Conservation (phyloP, 257 asterid species). For the Mentha longifolia region DNA sequence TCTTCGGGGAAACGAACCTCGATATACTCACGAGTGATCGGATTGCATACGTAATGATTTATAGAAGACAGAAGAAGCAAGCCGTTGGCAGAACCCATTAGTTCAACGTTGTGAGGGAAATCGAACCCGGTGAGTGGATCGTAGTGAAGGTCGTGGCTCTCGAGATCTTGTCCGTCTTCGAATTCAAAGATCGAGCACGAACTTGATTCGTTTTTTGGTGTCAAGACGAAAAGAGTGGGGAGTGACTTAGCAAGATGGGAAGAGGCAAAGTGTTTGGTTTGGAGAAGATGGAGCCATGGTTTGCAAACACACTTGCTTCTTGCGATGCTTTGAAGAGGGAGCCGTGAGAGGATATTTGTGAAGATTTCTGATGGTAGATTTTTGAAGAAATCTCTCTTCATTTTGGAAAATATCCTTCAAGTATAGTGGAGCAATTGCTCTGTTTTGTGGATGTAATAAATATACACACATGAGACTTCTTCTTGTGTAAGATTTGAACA, state of each 20-base stretch:
- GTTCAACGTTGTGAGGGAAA: background rate
- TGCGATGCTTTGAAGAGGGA: conserved; percentile 34
- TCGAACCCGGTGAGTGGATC: conserved; percentile 18
- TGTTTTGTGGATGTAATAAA: no score
- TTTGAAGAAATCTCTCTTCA: conserved; percentile 5
- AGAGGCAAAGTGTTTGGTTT: background rate
- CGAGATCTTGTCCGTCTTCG: background rate
- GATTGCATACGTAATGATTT: conserved; percentile 45
- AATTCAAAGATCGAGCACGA: background rate
- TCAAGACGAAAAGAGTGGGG: background rate
- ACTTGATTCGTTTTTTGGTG: background rate
- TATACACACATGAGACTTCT: background rate
- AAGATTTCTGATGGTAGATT: conserved; percentile 39
- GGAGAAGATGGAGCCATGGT: background rate
- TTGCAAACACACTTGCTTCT: conserved; percentile 45
- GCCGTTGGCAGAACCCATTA: conserved; percentile 37
- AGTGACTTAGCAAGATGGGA: conserved; percentile 7
- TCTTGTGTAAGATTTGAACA: conserved; percentile 3
- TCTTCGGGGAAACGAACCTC: conserved; percentile 31
- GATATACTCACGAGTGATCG: conserved; percentile 43
- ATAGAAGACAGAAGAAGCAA: conserved; percentile 28
- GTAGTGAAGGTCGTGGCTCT: conserved; percentile 16
- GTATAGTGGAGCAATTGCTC: no score
- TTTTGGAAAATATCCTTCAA: background rate
- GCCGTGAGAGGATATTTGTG: conserved; percentile 43